Evolutionary conservation across 169 alveolate genomes (phyloP).

Genomic region (Plasmodium blacklocki): DNA sequence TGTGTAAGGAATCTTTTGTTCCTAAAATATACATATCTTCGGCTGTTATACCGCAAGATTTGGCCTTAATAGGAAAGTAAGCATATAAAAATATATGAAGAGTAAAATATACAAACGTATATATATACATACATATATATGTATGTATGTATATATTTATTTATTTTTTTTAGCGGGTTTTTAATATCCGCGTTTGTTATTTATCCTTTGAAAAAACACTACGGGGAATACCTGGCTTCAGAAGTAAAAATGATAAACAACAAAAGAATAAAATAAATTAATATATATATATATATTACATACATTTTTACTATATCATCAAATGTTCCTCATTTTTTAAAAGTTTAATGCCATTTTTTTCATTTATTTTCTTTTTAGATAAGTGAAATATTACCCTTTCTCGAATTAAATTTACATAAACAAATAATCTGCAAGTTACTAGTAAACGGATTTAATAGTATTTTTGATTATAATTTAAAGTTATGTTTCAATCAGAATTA

Average conservation of each 20-base stretch:
- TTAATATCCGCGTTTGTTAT: slow-evolving; percentile 71
- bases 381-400: slow-evolving; percentile 74
- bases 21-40: slow-evolving; percentile 72
- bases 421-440: slow-evolving; percentile 71
- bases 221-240: slow-evolving; percentile 66
- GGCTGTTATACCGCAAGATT: slow-evolving; percentile 33
- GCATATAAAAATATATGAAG: background rate
- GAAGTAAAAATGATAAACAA: slow-evolving; percentile 20
- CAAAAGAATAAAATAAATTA: background rate
- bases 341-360: background rate
- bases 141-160: background rate
- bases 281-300: background rate
- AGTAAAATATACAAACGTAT: too few relatives aligned
- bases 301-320: background rate
- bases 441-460: slow-evolving; percentile 73
- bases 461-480: slow-evolving; percentile 55
- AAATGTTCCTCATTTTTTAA: background rate
- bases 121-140: too few relatives aligned
- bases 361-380: slow-evolving; percentile 4
- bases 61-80: slow-evolving; percentile 73
- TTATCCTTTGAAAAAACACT: slow-evolving; percentile 64
- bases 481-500: slow-evolving; percentile 63
- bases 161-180: slow-evolving; percentile 51
- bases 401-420: slow-evolving; percentile 75
- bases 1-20: slow-evolving; percentile 63